Conservation (phyloP, 2,329 filamentous ascomycete genomes). For the Epichloe sibirici region DNA sequence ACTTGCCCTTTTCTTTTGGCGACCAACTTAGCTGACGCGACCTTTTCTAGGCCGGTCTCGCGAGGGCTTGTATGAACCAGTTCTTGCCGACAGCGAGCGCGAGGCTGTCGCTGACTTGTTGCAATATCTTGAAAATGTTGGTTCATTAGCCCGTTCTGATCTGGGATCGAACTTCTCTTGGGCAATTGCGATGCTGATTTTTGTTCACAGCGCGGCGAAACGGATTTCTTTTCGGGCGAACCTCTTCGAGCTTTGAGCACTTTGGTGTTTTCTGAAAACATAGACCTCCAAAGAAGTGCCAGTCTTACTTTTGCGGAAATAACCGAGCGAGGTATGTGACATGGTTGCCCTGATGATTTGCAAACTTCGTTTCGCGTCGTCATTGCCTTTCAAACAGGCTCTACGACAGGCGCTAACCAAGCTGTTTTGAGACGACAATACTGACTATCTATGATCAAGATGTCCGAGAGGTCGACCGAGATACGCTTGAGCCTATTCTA, state of each 20-base stretch:
- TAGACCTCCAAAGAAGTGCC: conserved; percentile 92
- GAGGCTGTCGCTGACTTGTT: conserved; percentile 93
- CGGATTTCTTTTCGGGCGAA: conserved; percentile 95
- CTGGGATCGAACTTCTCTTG: not conserved
- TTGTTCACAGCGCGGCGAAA: conserved; percentile 66
- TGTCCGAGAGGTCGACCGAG: conserved; percentile 88
- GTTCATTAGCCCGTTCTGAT: conserved; percentile 16
- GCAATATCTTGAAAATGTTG: conserved; percentile 91
- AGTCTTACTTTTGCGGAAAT: conserved; percentile 98
- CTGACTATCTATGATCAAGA: conserved; percentile 39
- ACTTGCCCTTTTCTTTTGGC: conserved; percentile 1
- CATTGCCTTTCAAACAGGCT: not conserved
- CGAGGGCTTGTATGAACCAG: conserved; percentile 73
- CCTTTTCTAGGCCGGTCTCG: conserved; percentile 52
- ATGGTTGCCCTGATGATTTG: not conserved
- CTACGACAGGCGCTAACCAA: not conserved
- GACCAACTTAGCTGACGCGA: conserved; percentile 16
- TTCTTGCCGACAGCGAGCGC: conserved; percentile 88
- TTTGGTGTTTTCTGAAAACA: conserved; percentile 95
- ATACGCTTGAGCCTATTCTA: conserved; percentile 90
- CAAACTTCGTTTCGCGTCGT: not conserved
- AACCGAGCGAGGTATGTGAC: conserved; percentile 75
- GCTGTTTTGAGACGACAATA: not conserved
- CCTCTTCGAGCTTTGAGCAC: conserved; percentile 89
- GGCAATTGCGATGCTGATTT: not conserved